phyloP scores from a whole-genome alignment of 495 filamentous ascomycete genomes.

The Evansstolkia leycettana region DNA sequence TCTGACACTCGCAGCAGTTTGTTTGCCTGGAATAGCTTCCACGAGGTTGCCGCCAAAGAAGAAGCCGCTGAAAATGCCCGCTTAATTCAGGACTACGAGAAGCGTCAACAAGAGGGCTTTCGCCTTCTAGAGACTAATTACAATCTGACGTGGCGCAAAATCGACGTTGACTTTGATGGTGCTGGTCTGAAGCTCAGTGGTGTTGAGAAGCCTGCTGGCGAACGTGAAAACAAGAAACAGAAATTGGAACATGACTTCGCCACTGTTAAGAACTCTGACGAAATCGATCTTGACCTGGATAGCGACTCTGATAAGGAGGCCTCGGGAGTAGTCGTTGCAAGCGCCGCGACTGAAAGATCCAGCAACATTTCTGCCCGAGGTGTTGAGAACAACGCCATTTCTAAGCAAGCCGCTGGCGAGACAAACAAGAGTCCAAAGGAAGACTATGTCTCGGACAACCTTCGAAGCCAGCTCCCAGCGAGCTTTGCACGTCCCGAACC shows the following conservation, averaged over 20 bases:
- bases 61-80: constrained; percentile 17
- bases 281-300: constrained; percentile 44
- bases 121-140: constrained; percentile 4
- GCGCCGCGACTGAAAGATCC: not conserved
- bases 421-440: not conserved
- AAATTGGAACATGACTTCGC: constrained; percentile 7
- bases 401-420: not conserved
- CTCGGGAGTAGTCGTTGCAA: not conserved
- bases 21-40: constrained; percentile 26
- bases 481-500: constrained; percentile 40
- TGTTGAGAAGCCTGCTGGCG: constrained; percentile 3
- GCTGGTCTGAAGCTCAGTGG: constrained; percentile 7
- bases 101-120: not conserved
- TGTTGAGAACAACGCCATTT: no score
- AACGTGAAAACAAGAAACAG: constrained; percentile 12
- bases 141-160: constrained; percentile 16
- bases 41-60: constrained; percentile 12
- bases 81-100: constrained; percentile 7
- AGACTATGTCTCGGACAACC: constrained; percentile 35
- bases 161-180: constrained; percentile 11
- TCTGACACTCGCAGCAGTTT: constrained; percentile 3
- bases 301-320: constrained; percentile 24
- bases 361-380: constrained; percentile 1
- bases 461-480: constrained; percentile 55
- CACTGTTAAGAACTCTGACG: constrained; percentile 30